Evolutionary conservation across 2,329 filamentous ascomycete species (phyloP), one percentile per base, ranked within the genome.

Genomic region (Hymenoscyphus repandus): DNA sequence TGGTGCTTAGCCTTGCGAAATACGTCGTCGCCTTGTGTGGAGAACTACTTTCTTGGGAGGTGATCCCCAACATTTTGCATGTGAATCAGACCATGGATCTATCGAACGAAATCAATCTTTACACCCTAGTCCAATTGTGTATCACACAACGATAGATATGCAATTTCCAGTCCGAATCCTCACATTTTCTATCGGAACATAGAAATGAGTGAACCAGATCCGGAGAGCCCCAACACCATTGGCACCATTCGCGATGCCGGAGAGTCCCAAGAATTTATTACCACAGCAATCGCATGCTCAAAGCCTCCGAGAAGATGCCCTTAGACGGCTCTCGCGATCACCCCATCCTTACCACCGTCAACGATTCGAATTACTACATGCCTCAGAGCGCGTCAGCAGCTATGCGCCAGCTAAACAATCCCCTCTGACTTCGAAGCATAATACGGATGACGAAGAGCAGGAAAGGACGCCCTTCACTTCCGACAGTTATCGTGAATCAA

Each of bases 261-360:
- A 62, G 57, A 56, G 58, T 49, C 54, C 57, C 20, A 57, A 55
- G 38, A 53, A 54, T 43, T 22, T 46, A 40, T 47, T 34, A 31
- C 43, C 42, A 39, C 55, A 55, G 41, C 58, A 52, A 53, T 58
- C 54, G 44, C 54, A 58, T 48, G 49, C 55, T 34, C 52, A 59
- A 54, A 58, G 47, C 18, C 50, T 56, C 40, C 50, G 58, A 58
- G 57, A 60, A 50, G 50, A 58, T 50, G 57, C 57, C 33, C 34
- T 55, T 10, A 56, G 63, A 47, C 45, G 51, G 30, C 44, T 66
- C 6, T 64, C 64, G 13, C 79, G 84, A 59, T 83, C 83, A 39
- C 83, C 85, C 42, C 82, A 87, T 65, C 84, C 84, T 1, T 87
- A 87, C 61, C 79, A 81, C 62, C 80, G 76, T 61, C 79, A 78